Conservation (phyloP, 2,329 filamentous ascomycete genomes). For the Botrytis porri region DNA sequence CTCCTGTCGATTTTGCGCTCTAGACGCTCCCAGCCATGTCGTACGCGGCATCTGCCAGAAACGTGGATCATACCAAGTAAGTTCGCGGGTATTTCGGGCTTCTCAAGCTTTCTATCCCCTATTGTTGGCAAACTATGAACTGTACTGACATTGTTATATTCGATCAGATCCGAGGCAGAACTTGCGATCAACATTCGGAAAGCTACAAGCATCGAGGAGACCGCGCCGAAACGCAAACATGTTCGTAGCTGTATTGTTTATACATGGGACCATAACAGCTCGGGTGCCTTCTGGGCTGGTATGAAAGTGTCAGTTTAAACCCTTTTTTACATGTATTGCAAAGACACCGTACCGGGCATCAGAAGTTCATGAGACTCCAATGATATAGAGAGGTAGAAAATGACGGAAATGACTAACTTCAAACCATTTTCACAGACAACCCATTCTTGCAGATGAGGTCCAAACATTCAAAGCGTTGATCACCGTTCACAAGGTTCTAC, state of each 20-base stretch:
- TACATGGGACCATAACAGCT: constrained; percentile 98
- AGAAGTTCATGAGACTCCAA: neutral
- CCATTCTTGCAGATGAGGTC: constrained; percentile 96
- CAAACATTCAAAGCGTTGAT: constrained; percentile 99
- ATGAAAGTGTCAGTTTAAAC: constrained; percentile 82
- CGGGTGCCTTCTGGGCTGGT: constrained; percentile 90
- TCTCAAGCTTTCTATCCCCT: constrained; percentile 1
- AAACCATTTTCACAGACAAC: constrained; percentile 62
- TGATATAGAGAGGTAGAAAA: constrained; percentile 14
- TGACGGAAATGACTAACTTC: constrained; percentile 20
- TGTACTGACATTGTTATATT: constrained; percentile 20
- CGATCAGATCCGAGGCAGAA: constrained; percentile 61
- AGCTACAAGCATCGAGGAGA: constrained; percentile 65
- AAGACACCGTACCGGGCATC: neutral
- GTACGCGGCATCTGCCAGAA: constrained; percentile 35
- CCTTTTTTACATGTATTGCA: neutral
- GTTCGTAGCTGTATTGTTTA: constrained; percentile 97
- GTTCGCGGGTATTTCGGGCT: constrained; percentile 25
- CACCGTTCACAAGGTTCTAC: constrained; percentile 94
- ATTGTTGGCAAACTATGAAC: constrained; percentile 1
- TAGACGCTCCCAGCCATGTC: constrained; percentile 28
- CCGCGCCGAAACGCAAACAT: constrained; percentile 79
- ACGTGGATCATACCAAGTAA: constrained; percentile 38
- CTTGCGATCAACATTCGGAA: constrained; percentile 69
- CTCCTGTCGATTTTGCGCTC: constrained; percentile 23